A percentile compares a stretch with the other conserved stretches of the same genome.
Conservation (phyloP, 2,329 filamentous ascomycete genomes). For the Purpureocillium takamizusanense region DNA sequence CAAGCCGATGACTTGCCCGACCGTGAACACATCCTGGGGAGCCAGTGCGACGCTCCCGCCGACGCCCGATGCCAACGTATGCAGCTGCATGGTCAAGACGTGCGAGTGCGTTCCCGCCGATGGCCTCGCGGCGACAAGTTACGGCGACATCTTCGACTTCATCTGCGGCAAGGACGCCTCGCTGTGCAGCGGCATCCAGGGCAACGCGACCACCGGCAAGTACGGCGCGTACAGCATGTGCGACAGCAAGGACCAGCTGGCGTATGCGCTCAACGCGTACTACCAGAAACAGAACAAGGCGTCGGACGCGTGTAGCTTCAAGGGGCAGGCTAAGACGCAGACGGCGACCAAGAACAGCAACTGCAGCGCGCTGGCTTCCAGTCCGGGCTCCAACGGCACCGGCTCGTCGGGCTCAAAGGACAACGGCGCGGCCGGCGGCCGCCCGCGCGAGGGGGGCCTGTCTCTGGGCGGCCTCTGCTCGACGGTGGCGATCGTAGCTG, state of each 20-base stretch:
- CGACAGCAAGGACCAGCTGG: conserved; percentile 58
- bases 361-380: background rate
- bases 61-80: conserved; percentile 68
- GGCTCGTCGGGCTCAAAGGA: no score
- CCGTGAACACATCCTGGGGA: conserved; percentile 54
- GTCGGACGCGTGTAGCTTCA: conserved; percentile 59
- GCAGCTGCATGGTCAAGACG: conserved; percentile 76
- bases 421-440: no score
- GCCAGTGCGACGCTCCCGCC: conserved; percentile 63
- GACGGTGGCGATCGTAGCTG: no score
- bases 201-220: conserved; percentile 30
- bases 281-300: conserved; percentile 43
- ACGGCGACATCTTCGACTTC: conserved; percentile 63
- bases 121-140: conserved; percentile 46
- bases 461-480: no score
- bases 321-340: conserved; percentile 53
- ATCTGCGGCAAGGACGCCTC: conserved; percentile 53
- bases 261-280: conserved; percentile 67
- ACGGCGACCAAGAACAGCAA: conserved; percentile 17
- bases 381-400: no score
- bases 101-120: conserved; percentile 61
- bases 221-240: conserved; percentile 79
- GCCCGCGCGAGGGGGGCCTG: no score
- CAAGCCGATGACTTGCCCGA: conserved; percentile 66
- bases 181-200: conserved; percentile 57